Evolutionary conservation across 805 yeast species (phyloP), one percentile per base, ranked within the genome.

Genomic region (Myxozyma vanderwaltii): DNA sequence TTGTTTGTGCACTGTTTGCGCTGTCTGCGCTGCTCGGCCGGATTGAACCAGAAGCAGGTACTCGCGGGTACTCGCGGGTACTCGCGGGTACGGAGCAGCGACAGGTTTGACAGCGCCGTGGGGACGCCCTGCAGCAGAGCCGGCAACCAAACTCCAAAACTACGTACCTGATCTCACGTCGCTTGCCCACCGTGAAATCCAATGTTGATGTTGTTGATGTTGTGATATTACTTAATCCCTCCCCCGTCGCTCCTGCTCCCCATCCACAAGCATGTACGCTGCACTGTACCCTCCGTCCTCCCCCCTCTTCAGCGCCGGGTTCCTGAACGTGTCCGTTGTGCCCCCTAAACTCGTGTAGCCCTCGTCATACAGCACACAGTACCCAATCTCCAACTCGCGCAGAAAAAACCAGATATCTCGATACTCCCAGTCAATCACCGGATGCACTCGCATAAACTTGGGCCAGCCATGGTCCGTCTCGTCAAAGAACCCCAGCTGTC

Each of bases 301-400:
- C 5, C 73, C 72, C 2, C 55, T 47, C 27, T 66, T 67, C 51
- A 88, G 71, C 56, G 75, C 77, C 12, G 96, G 96, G 70, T 94
- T 94, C 35, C 81, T 83, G 1, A 80, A 67, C 0, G 99, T 92
- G 44, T 83, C 81, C 56, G 81, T 75, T 1, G 83, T 75, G 0
- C 96, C 94, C 1, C 99, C 99, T 19, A 94, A 73, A 0, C 96
- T 89, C 0, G 99, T 91, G 69, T 86, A 94, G 0, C 99, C 99
- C 38, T 66, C 56, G 65, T 88, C 95, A 69, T 94, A 94, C 56
- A 94, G 74, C 1, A 70, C 67, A 71, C 98, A 92, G 71, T 92
- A 91, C 2, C 79, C 79, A 43, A 86, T 79, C n/a, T 79, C 70
- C 21, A 83, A 75, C 23, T 75, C 80, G 21, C 83, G 73, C 51